phyloP scores from a whole-genome alignment of 441 rosid species.

The Arabidopsis lyrata region DNA sequence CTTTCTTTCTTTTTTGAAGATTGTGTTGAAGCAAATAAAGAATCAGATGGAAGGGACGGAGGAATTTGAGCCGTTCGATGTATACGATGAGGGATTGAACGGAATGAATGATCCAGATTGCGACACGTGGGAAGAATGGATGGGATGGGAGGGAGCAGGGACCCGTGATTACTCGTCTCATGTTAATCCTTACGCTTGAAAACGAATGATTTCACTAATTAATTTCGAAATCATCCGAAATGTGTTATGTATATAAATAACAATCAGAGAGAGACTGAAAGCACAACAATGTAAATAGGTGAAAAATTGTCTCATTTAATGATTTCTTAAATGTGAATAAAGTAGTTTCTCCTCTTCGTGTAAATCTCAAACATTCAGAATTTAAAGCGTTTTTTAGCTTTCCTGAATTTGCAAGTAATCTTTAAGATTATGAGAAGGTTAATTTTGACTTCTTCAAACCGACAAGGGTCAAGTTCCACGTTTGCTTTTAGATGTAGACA shows the following conservation, averaged over 20 bases:
- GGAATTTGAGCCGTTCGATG: constrained; percentile 50
- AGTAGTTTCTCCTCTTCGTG: neutral
- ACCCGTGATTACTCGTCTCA: constrained; percentile 82
- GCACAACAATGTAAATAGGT: constrained; percentile 17
- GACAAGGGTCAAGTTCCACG: constrained; percentile 10
- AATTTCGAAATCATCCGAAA: constrained; percentile 18
- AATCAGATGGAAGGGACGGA: constrained; percentile 49
- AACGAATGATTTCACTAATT: neutral
- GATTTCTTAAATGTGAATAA: constrained; percentile 24
- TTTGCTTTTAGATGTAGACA: neutral
- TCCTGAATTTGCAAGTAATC: neutral
- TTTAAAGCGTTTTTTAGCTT: neutral
- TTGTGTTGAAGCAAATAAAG: constrained; percentile 63
- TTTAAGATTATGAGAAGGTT: too few species aligned
- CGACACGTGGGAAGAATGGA: constrained; percentile 96
- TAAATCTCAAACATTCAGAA: too few species aligned
- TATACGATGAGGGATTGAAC: constrained; percentile 53
- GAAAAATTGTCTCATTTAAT: constrained; percentile 26
- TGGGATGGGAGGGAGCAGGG: constrained; percentile 99
- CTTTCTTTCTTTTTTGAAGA: constrained; percentile 41
- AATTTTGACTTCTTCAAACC: neutral
- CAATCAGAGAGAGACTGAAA: neutral
- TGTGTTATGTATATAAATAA: constrained; percentile 28
- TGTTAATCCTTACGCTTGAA: constrained; percentile 74
- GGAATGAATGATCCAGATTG: constrained; percentile 76